These are phyloP conservation scores for Phytophthora hybrid DNA, from an alignment of 352 stramenopile species.

Conservation along the genomic window DNA sequence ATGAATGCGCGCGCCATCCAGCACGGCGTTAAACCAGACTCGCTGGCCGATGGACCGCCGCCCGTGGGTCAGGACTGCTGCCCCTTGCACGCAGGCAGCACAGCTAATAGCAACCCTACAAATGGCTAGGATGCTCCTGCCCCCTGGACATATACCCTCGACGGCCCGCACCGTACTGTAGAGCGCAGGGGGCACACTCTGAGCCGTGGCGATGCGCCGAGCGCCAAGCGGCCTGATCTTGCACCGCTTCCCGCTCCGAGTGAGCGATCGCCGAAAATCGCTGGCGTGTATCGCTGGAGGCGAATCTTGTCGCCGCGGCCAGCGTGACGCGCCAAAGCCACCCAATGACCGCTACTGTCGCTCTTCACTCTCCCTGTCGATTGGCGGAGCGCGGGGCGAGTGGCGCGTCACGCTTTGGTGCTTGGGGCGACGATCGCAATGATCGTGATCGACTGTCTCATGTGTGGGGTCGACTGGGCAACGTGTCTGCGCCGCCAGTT, in stretches of 20 bases:
- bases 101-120: background rate
- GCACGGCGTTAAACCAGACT: slow-evolving; percentile 25
- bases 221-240: too few species aligned
- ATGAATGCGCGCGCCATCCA: slow-evolving; percentile 23
- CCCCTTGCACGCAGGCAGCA: background rate
- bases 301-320: background rate
- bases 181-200: background rate
- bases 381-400: slow-evolving; percentile 4
- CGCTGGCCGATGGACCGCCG: background rate
- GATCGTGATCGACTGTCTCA: slow-evolving; percentile 31
- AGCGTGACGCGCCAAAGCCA: slow-evolving; percentile 19
- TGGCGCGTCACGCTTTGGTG: slow-evolving; percentile 32
- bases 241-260: too few species aligned
- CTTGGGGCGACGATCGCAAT: slow-evolving; percentile 20
- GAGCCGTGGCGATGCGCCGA: background rate
- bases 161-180: background rate
- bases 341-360: slow-evolving; percentile 7
- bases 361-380: background rate
- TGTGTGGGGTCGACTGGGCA: slow-evolving; percentile 29
- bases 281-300: slow-evolving; percentile 1
- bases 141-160: too few species aligned
- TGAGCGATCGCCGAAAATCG: slow-evolving; percentile 34
- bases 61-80: background rate
- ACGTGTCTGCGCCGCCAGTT: slow-evolving; percentile 5
- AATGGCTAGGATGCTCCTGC: background rate